Evolutionary conservation across 768 basidiomycete genomes (phyloP).

Genomic region (Panus rudis): DNA sequence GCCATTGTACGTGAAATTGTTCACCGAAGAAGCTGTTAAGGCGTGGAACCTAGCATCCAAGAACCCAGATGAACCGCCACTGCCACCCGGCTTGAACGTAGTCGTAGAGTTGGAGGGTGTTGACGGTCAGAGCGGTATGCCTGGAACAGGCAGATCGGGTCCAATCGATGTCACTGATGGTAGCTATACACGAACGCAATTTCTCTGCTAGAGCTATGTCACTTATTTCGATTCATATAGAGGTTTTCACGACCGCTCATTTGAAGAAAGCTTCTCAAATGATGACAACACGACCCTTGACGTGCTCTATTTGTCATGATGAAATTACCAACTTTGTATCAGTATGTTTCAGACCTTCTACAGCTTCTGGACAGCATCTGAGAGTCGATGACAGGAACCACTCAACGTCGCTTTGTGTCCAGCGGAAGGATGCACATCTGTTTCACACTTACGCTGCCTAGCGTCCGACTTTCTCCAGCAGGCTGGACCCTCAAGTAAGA

Average conservation of each 20-base stretch:
- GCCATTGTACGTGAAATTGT: constrained; percentile 72
- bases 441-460: constrained; percentile 56
- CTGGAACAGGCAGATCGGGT: constrained; percentile 46
- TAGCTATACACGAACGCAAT: constrained; percentile 19
- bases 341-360: constrained; percentile 27
- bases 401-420: constrained; percentile 51
- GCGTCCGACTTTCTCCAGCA: constrained; percentile 35
- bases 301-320: constrained; percentile 44
- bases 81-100: constrained; percentile 48
- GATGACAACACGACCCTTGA: constrained; percentile 27
- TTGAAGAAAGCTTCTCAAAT: constrained; percentile 42
- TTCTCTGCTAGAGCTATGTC: background rate
- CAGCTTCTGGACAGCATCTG: background rate
- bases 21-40: constrained; percentile 53
- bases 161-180: constrained; percentile 56
- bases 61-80: constrained; percentile 17
- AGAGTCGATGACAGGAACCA: constrained; percentile 36
- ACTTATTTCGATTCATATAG: constrained; percentile 21
- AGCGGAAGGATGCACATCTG: constrained; percentile 36
- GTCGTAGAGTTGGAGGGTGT: constrained; percentile 60
- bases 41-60: constrained; percentile 39
- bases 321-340: constrained; percentile 32
- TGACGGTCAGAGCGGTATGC: constrained; percentile 51
- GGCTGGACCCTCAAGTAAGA: constrained; percentile 11
- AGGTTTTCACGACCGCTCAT: constrained; percentile 40